Conservation (phyloP, 805 yeast species). For the Yarrowia porcina region DNA sequence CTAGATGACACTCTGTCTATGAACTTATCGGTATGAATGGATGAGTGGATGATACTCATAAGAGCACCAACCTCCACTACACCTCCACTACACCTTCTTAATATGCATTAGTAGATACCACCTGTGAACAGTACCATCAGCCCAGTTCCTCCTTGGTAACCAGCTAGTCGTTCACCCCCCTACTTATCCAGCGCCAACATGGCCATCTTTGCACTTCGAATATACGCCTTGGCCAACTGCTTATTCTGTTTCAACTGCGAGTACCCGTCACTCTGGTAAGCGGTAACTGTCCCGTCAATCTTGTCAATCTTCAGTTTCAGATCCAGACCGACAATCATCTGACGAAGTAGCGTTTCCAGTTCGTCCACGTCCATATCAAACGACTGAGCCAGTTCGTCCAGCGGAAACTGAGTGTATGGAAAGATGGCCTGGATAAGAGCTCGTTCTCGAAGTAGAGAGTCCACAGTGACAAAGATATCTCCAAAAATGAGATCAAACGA, state of each 20-base stretch:
- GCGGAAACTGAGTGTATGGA: conserved; percentile 1
- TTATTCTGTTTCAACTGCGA: conserved; percentile 1
- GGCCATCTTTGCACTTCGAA: conserved; percentile 8
- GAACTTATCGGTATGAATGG: too few species aligned
- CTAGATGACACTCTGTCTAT: too few species aligned
- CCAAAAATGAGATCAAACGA: neutral
- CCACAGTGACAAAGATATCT: neutral
- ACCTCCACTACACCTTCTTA: too few species aligned
- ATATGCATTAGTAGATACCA: too few species aligned
- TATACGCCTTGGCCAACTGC: conserved; percentile 5
- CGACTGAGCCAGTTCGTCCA: conserved; percentile 11
- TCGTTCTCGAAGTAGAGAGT: neutral
- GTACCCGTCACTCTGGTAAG: neutral
- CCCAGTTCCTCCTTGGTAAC: too few species aligned
- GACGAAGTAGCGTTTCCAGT: conserved; percentile 5
- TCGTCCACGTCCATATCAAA: neutral
- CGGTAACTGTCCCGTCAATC: conserved; percentile 18
- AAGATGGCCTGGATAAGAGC: conserved; percentile 18
- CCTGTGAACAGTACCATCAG: too few species aligned
- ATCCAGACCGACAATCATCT: conserved; percentile 8
- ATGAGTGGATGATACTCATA: too few species aligned
- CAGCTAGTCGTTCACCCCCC: too few species aligned
- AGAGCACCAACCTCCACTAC: too few species aligned
- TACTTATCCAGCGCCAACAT: neutral
- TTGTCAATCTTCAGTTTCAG: conserved; percentile 18